A percentile compares a stretch with the other conserved stretches of the same genome.
phyloP scores from a whole-genome alignment of 352 stramenopile genomes.

The Globisporangium carolinianum region DNA sequence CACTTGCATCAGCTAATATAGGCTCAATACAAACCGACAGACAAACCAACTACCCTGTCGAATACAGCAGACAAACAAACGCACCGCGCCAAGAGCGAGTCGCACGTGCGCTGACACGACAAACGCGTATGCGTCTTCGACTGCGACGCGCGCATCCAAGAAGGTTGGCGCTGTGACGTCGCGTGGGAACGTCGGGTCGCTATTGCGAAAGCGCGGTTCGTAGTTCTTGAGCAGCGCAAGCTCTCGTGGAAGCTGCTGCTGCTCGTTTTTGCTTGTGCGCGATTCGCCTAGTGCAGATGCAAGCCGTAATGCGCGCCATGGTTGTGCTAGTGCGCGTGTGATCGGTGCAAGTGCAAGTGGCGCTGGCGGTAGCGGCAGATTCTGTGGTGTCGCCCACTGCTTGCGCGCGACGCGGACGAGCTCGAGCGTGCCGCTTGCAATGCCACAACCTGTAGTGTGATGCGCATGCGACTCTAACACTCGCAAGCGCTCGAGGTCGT shows the following conservation, averaged over 20 bases:
- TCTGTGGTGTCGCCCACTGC: slow-evolving; percentile 2
- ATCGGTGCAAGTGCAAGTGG: slow-evolving; percentile 21
- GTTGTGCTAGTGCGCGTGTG: slow-evolving; percentile 28
- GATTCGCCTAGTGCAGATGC: neutral
- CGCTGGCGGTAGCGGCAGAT: slow-evolving; percentile 18
- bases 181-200: slow-evolving; percentile 40
- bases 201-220: slow-evolving; percentile 35
- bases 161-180: slow-evolving; percentile 28
- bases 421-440: slow-evolving; percentile 9
- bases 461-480: too few species aligned
- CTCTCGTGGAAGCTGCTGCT: slow-evolving; percentile 10
- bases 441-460: too few species aligned
- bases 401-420: slow-evolving; percentile 7
- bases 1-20: neutral
- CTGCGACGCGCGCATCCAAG: slow-evolving; percentile 36
- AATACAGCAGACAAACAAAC: neutral
- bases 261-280: neutral
- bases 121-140: slow-evolving; percentile 43
- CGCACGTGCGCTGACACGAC: slow-evolving; percentile 33
- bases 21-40: neutral
- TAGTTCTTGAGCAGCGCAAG: slow-evolving; percentile 54
- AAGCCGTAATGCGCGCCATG: slow-evolving; percentile 27
- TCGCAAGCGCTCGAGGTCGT: too few species aligned
- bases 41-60: neutral
- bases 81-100: slow-evolving; percentile 48